These are phyloP conservation scores for Biscogniauxia mediterranea DNA, from an alignment of 2,329 filamentous ascomycete species.

Conservation along the genomic window DNA sequence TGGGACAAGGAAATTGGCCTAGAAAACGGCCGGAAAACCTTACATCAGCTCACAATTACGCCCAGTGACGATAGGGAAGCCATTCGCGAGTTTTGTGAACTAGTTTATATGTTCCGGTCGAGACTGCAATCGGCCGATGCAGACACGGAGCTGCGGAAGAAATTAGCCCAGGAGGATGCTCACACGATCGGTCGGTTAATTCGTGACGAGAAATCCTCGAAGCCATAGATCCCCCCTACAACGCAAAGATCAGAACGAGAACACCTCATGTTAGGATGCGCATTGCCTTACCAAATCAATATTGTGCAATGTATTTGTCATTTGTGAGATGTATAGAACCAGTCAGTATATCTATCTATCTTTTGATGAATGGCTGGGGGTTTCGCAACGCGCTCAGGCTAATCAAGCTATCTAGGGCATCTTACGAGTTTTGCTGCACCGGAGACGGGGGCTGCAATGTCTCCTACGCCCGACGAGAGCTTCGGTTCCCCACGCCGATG, in stretches of 20 bases:
- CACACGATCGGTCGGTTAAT: constrained; percentile 50
- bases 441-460: not conserved
- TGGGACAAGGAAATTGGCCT: constrained; percentile 62
- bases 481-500: not conserved
- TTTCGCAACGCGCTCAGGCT: not conserved
- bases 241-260: not conserved
- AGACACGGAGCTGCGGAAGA: constrained; percentile 41
- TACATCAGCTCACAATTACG: constrained; percentile 49
- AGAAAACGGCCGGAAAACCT: constrained; percentile 51
- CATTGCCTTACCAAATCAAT: not conserved
- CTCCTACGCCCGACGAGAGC: not conserved
- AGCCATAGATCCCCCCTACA: not conserved
- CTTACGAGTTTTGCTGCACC: not conserved
- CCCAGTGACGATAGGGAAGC: constrained; percentile 57
- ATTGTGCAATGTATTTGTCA: not conserved
- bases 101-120: constrained; percentile 47
- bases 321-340: not conserved
- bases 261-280: not conserved
- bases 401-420: not conserved
- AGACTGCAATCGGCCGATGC: constrained; percentile 28
- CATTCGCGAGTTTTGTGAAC: constrained; percentile 58
- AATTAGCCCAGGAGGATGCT: constrained; percentile 47
- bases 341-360: not conserved
- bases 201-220: constrained; percentile 35
- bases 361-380: not conserved